Percentiles rank a stretch among this genome's conserved stretches.
phyloP scores from a whole-genome alignment of 495 filamentous ascomycete species.

The Letharia lupina region DNA sequence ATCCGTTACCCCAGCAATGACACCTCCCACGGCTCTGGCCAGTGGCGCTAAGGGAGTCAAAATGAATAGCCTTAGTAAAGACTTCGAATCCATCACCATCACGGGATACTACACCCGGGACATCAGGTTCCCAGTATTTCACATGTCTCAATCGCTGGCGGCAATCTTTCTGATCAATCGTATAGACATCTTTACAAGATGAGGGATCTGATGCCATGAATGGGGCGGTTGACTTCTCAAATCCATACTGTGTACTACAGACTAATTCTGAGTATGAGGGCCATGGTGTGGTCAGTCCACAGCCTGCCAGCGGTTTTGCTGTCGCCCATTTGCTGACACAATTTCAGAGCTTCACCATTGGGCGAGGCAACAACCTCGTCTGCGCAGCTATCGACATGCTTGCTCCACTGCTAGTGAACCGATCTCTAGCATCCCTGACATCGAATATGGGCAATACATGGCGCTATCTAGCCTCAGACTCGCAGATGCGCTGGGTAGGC shows the following conservation, averaged over 20 bases:
- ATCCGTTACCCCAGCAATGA: background rate
- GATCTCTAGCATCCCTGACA: constrained; percentile 32
- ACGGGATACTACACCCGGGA: background rate
- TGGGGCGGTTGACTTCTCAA: constrained; percentile 83
- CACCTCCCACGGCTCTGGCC: background rate
- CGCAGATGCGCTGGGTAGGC: constrained; percentile 88
- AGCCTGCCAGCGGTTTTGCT: constrained; percentile 32
- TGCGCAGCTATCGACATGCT: constrained; percentile 74
- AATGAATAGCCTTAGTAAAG: background rate
- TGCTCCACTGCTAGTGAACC: constrained; percentile 64
- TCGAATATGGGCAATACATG: constrained; percentile 80
- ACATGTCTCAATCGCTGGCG: background rate
- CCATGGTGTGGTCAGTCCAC: constrained; percentile 35
- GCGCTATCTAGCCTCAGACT: constrained; percentile 84
- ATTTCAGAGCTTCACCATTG: constrained; percentile 84
- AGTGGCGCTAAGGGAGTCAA: background rate
- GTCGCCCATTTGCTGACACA: background rate
- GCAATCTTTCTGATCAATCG: background rate
- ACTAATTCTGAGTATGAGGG: constrained; percentile 66
- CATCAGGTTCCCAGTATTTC: background rate
- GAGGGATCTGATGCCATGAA: constrained; percentile 98
- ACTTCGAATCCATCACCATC: background rate
- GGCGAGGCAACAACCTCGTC: constrained; percentile 91
- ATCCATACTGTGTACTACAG: constrained; percentile 85
- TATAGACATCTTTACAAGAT: constrained; percentile 80